These are phyloP conservation scores for Ramalina intermedia DNA, from an alignment of 495 filamentous ascomycete genomes.

Conservation along the genomic window DNA sequence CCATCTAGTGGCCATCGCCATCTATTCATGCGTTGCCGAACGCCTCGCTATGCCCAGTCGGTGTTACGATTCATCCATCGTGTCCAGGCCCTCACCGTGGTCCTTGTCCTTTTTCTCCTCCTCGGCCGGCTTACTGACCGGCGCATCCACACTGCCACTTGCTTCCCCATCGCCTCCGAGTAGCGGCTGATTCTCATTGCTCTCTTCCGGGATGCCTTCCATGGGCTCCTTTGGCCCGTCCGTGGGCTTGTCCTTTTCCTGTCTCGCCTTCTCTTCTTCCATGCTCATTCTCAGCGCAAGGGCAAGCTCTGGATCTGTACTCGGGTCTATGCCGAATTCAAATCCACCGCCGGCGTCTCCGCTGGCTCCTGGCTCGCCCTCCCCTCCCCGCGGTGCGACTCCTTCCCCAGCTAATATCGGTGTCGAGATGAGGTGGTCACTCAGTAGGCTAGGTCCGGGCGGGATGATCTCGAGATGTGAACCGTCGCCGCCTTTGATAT, in stretches of 20 bases:
- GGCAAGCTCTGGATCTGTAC: conserved; percentile 80
- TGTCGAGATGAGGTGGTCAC: conserved; percentile 81
- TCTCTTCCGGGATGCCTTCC: conserved; percentile 74
- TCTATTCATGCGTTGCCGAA: conserved; percentile 4
- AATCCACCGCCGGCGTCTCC: conserved; percentile 45
- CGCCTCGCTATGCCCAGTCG: conserved; percentile 10
- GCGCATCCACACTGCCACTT: conserved; percentile 37
- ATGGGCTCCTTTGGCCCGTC: conserved; percentile 47
- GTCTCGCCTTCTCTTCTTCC: conserved; percentile 90
- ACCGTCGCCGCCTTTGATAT: conserved; percentile 77
- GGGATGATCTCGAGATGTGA: conserved; percentile 83
- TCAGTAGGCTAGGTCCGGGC: conserved; percentile 78
- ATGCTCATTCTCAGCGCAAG: conserved; percentile 94
- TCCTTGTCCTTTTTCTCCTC: conserved; percentile 49
- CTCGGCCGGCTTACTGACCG: conserved; percentile 14
- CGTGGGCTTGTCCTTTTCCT: conserved; percentile 70
- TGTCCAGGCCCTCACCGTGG: conserved; percentile 29
- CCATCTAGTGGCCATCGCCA: conserved; percentile 1
- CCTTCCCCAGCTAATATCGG: conserved; percentile 77
- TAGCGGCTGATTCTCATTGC: conserved; percentile 47
- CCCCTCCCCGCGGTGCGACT: conserved; percentile 26
- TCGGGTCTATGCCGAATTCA: conserved; percentile 68
- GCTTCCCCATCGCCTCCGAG: conserved; percentile 53
- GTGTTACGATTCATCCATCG: conserved; percentile 53
- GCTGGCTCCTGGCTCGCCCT: conserved; percentile 30